phyloP scores from a whole-genome alignment of 2,329 filamentous ascomycete genomes.

The Nemania diffusa region DNA sequence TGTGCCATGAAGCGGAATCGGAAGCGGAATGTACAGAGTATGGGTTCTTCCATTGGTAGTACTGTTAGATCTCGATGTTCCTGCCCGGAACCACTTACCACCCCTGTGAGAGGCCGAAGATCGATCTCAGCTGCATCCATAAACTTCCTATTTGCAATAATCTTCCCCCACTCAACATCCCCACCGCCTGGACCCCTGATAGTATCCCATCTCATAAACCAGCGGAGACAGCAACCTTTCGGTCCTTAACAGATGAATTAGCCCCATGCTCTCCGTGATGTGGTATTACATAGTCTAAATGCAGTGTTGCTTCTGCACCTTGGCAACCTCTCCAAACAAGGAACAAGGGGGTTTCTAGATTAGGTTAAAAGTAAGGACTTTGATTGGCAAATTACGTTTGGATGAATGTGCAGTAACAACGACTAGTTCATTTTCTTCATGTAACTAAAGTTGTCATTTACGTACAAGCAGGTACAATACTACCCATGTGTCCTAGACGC shows the following conservation, averaged over 20 bases:
- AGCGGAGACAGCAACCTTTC: constrained; percentile 13
- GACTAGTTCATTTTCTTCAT: constrained; percentile 4
- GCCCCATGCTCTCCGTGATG: neutral
- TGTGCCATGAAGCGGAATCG: constrained; percentile 3
- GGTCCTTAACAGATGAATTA: neutral
- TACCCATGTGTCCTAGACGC: constrained; percentile 5
- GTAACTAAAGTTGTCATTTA: constrained; percentile 4
- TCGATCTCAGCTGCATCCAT: constrained; percentile 32
- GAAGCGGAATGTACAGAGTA: constrained; percentile 13
- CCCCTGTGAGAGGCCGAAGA: constrained; percentile 22
- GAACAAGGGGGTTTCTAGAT: constrained; percentile 18
- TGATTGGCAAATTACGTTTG: constrained; percentile 23
- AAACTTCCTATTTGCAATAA: constrained; percentile 24
- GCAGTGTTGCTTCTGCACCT: constrained; percentile 20
- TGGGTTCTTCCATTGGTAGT: constrained; percentile 7
- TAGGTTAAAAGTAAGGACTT: constrained; percentile 1
- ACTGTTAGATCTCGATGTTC: constrained; percentile 20
- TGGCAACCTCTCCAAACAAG: neutral
- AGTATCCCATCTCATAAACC: neutral
- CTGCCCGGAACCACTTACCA: neutral
- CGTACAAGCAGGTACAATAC: neutral
- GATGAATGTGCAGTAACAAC: constrained; percentile 13
- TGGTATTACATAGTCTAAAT: neutral
- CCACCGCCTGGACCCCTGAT: constrained; percentile 13
- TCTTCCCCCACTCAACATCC: constrained; percentile 19